Percentiles rank a stretch among this genome's conserved stretches.
Conservation (phyloP, 2,329 filamentous ascomycete species). For the Helicocarpus griseus region DNA sequence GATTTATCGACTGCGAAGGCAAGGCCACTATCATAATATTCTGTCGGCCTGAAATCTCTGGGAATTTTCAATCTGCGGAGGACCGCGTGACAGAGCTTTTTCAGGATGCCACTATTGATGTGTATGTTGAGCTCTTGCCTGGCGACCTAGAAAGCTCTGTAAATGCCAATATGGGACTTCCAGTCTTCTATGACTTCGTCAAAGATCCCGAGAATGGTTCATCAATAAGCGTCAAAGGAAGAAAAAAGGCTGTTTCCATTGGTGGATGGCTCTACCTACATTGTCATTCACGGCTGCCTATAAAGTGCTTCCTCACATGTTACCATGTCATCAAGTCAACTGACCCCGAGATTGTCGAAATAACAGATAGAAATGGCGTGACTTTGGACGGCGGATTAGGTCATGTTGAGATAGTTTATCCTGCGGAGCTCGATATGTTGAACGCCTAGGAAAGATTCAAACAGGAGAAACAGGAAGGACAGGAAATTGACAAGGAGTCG, state of each 20-base stretch:
- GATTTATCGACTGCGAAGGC: neutral
- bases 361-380: neutral
- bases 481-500: neutral
- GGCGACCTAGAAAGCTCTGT: neutral
- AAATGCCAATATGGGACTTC: neutral
- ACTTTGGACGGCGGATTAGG: neutral
- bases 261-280: neutral
- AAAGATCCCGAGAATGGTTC: conserved; percentile 1
- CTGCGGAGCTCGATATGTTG: neutral
- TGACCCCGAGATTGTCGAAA: neutral
- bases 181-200: neutral
- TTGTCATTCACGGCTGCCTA: neutral
- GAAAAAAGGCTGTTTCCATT: neutral
- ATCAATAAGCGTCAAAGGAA: neutral
- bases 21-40: neutral
- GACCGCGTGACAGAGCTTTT: neutral
- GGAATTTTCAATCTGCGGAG: neutral
- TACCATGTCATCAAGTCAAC: neutral
- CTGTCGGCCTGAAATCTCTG: neutral
- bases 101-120: neutral
- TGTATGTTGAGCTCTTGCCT: neutral
- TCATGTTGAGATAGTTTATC: neutral
- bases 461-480: neutral
- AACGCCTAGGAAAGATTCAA: neutral
- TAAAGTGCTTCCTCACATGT: neutral